These are phyloP conservation scores for Fusarium tuaranense DNA, from an alignment of 2,329 filamentous ascomycete species.

Conservation along the genomic window DNA sequence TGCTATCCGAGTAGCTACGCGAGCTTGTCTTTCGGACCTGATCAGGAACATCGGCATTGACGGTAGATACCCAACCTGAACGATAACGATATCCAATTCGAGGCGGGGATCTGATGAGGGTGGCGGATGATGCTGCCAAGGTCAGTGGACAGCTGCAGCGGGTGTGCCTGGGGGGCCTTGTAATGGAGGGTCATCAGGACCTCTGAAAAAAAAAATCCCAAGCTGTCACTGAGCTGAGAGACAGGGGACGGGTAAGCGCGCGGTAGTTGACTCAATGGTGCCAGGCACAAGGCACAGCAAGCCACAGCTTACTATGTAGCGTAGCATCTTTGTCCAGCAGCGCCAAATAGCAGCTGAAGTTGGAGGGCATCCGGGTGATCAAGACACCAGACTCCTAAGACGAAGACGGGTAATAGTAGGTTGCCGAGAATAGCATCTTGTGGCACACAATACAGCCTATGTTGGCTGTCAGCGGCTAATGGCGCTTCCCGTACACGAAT, in stretches of 20 bases:
- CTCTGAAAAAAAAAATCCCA: not conserved
- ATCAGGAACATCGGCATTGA: not conserved
- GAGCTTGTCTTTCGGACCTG: not conserved
- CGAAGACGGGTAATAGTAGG: not conserved
- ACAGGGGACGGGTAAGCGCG: slow-evolving; percentile 28
- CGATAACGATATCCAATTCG: slow-evolving; percentile 9
- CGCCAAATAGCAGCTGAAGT: not conserved
- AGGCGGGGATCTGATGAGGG: slow-evolving; percentile 32
- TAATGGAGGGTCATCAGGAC: slow-evolving; percentile 1
- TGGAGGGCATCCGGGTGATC: not conserved
- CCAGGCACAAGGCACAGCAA: not conserved
- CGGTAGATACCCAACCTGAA: not conserved
- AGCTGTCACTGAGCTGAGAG: not conserved
- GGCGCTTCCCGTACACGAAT: slow-evolving; percentile 15
- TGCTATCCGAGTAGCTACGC: not conserved
- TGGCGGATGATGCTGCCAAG: slow-evolving; percentile 31
- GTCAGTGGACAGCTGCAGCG: slow-evolving; percentile 14
- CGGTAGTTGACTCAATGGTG: slow-evolving; percentile 29
- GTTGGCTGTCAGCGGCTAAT: slow-evolving; percentile 27
- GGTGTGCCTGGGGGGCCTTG: not conserved
- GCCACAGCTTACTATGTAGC: not conserved
- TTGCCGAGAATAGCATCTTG: not conserved
- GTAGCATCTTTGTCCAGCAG: not conserved
- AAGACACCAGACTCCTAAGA: not conserved
- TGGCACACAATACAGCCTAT: not conserved